A percentile compares a stretch with the other conserved stretches of the same genome.
These are phyloP conservation scores for Nadsonia starkeyi-henricii DNA, from an alignment of 1,139 yeast species.

Conservation along the genomic window DNA sequence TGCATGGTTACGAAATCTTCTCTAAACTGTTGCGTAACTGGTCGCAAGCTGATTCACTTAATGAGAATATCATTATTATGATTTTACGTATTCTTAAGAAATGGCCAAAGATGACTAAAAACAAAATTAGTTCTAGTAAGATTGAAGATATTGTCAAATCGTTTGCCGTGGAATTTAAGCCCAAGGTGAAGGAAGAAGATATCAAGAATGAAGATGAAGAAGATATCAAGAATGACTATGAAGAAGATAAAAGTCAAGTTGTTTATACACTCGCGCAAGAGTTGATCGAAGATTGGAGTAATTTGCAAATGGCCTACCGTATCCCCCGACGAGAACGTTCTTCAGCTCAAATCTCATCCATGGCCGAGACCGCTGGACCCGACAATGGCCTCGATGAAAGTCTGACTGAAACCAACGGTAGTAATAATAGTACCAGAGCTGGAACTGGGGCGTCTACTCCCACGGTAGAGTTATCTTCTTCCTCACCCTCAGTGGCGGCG, in stretches of 20 bases:
- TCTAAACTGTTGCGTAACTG: slow-evolving; percentile 40
- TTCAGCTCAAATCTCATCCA: not conserved
- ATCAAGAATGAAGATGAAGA: slow-evolving; percentile 18
- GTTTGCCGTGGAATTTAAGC: slow-evolving; percentile 24
- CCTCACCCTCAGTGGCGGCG: slow-evolving; percentile 2
- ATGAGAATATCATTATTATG: slow-evolving; percentile 27
- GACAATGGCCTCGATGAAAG: not conserved
- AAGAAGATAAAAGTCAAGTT: too few species aligned
- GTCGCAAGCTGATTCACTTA: slow-evolving; percentile 10
- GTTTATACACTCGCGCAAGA: slow-evolving; percentile 24
- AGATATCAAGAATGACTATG: slow-evolving; percentile 16
- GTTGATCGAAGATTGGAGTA: slow-evolving; percentile 57
- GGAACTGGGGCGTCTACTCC: not conserved
- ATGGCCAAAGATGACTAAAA: slow-evolving; percentile 77
- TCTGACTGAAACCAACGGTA: not conserved
- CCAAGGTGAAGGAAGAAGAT: slow-evolving; percentile 9
- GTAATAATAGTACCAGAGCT: not conserved
- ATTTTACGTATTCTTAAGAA: slow-evolving; percentile 43
- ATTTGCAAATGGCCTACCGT: slow-evolving; percentile 66
- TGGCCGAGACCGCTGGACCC: slow-evolving; percentile 3
- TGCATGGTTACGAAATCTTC: slow-evolving; percentile 81
- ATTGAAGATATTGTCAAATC: slow-evolving; percentile 51
- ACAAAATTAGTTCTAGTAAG: slow-evolving; percentile 66
- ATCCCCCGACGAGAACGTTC: slow-evolving; percentile 42
- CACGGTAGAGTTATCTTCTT: not conserved